These are phyloP conservation scores for Galerina marginata DNA, from an alignment of 768 basidiomycete genomes.

Conservation along the genomic window DNA sequence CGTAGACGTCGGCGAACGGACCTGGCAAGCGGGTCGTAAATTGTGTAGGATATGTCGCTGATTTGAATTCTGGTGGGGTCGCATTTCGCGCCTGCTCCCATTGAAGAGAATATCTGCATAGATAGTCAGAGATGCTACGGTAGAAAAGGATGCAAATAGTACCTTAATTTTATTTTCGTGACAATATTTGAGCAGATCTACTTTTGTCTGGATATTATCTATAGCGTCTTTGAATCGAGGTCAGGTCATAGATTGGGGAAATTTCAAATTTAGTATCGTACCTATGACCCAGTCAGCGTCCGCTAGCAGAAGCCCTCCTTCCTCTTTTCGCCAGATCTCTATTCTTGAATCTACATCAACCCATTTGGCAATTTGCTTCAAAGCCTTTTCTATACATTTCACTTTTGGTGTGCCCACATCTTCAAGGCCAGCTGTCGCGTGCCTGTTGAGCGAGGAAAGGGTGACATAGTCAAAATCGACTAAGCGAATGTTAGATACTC, in stretches of 20 bases:
- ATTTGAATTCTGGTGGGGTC: constrained; percentile 97
- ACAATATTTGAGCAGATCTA: constrained; percentile 91
- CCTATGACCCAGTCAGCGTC: constrained; percentile 96
- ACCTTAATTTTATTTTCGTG: constrained; percentile 81
- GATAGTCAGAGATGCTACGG: constrained; percentile 23
- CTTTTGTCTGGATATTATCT: constrained; percentile 96
- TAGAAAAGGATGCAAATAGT: not conserved
- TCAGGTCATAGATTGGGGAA: not conserved
- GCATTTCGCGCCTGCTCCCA: constrained; percentile 94
- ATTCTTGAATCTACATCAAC: constrained; percentile 83
- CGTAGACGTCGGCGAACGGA: constrained; percentile 83
- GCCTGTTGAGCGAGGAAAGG: constrained; percentile 91
- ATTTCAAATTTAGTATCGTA: constrained; percentile 36
- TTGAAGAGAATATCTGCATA: constrained; percentile 89
- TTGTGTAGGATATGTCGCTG: constrained; percentile 88
- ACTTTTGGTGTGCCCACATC: constrained; percentile 98
- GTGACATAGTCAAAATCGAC: constrained; percentile 97
- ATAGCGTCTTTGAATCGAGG: constrained; percentile 74
- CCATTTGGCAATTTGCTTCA: constrained; percentile 82
- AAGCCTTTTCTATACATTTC: constrained; percentile 66
- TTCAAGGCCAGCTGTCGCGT: constrained; percentile 85
- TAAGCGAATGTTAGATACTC: constrained; percentile 77
- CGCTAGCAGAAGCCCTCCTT: constrained; percentile 72
- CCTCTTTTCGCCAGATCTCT: constrained; percentile 87
- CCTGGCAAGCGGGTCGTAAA: constrained; percentile 95